These are phyloP conservation scores for Chlamydomonas schloesseri DNA, from an alignment of 139 green algal genomes.

Conservation along the genomic window DNA sequence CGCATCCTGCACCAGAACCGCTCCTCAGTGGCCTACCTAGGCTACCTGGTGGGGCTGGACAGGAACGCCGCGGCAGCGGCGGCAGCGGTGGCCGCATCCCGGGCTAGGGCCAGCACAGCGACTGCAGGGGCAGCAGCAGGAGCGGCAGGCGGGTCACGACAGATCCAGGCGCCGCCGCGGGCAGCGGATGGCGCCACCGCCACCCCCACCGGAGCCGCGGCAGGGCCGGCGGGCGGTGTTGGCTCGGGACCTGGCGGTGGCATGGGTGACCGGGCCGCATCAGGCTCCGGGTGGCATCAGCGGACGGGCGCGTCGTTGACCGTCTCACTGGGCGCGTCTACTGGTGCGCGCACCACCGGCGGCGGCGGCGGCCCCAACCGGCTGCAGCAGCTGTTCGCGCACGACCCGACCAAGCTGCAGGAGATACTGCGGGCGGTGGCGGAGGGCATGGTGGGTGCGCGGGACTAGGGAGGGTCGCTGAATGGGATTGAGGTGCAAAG, in stretches of 20 bases:
- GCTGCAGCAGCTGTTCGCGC: too few relatives aligned
- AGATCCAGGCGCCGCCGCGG: too few relatives aligned
- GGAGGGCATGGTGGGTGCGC: neutral
- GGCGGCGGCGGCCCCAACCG: too few relatives aligned
- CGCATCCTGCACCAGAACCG: constrained; percentile 55
- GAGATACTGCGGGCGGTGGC: neutral
- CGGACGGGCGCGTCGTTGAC: too few relatives aligned
- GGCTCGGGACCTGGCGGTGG: too few relatives aligned
- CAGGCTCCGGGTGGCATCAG: too few relatives aligned
- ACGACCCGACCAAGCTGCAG: neutral
- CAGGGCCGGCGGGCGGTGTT: neutral
- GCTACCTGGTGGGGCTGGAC: constrained; percentile 39
- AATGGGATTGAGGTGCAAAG: too few relatives aligned
- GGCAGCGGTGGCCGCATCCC: neutral
- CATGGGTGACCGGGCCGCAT: too few relatives aligned
- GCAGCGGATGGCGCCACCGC: neutral
- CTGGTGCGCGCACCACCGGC: too few relatives aligned
- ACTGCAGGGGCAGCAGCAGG: neutral
- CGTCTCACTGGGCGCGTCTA: too few relatives aligned
- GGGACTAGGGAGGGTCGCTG: too few relatives aligned
- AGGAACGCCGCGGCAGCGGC: neutral
- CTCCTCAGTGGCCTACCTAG: constrained; percentile 45
- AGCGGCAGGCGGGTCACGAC: neutral
- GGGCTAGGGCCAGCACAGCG: too few relatives aligned
- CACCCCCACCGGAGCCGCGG: neutral